Evolutionary conservation across 1,284 basidiomycete species (phyloP).

Genomic region (Melampsora americana): DNA sequence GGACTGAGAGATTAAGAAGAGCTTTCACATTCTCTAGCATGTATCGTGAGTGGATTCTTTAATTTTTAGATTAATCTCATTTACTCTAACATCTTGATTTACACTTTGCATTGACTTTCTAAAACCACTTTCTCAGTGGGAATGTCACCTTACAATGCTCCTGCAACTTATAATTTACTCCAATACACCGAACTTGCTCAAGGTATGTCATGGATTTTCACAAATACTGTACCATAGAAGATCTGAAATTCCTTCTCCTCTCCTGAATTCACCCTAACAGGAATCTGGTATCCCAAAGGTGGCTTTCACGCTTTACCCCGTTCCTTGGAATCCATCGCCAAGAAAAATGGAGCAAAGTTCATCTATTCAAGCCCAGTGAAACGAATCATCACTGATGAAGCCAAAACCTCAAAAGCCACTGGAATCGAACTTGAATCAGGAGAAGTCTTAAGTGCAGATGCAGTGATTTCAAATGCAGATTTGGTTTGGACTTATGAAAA

Average conservation of each 20-base stretch:
- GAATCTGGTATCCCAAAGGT: conserved; percentile 61
- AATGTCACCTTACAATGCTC: conserved; percentile 60
- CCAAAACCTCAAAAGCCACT: conserved; percentile 50
- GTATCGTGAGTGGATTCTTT: conserved; percentile 50
- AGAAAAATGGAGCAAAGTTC: conserved; percentile 56
- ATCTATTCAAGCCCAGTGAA: conserved; percentile 56
- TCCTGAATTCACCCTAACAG: conserved; percentile 48
- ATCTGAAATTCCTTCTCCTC: background rate
- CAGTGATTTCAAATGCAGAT: conserved; percentile 60
- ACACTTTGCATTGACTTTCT: background rate
- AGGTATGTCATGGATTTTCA: conserved; percentile 17
- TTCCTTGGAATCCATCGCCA: conserved; percentile 57
- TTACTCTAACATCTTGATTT: conserved; percentile 5
- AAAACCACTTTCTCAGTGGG: conserved; percentile 51
- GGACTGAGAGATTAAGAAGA: conserved; percentile 58
- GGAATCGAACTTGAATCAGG: conserved; percentile 57
- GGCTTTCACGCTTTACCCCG: conserved; percentile 56
- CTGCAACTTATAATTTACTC: conserved; percentile 59
- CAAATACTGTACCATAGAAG: background rate
- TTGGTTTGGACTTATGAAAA: conserved; percentile 59
- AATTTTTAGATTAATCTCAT: background rate
- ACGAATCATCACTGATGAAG: conserved; percentile 53
- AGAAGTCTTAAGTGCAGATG: conserved; percentile 57
- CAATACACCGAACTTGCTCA: conserved; percentile 61
- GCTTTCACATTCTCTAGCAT: conserved; percentile 58